Evolutionary conservation across 140 eudicot genomes (phyloP), one percentile per base, ranked within the genome.

Genomic region (Bidens hawaiensis): DNA sequence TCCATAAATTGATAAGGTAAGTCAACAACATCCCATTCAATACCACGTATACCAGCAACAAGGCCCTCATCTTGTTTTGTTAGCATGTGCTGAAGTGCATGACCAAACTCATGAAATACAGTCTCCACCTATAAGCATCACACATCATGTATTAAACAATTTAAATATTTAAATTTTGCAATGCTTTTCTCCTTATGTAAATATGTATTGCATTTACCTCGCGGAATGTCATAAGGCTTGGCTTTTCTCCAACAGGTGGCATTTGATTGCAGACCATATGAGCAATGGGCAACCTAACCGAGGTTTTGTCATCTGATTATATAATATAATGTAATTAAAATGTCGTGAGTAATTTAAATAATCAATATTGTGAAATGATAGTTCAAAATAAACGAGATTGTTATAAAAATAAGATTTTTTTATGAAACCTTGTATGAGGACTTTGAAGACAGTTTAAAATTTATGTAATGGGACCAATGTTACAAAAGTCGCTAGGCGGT

Each of bases 21-120:
- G 80, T 90, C 97, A 62, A 90, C 97, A 65, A 95, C 97, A 86
- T 86, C 97, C 97, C 97, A 90, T 83, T 90, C 95, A 31, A 90
- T 80, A 21, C 90, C 88, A 48, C 97, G 83, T 38, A 90, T 86
- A 63, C 97, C 97, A 73, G 97, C 93, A 67, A 90, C 95, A 58
- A 90, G 85, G 46, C 95, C 95, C 78, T 90, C 97, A 65, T 90
- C 97, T 75, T 90, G 89, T 75, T 73, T 89, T 5, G 97, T 89
- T 15, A 89, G 83, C 97, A 89, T 89, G 72, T 89, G 97, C 72
- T 90, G 97, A 72, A 90, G 97, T 27, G 97, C 90, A 71, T 86
- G 96, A 50, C 98, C 98, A 75, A 90, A 90, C 77, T 90, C 98
- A 74, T 90, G 98, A 86, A 90, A 90, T 48, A 90, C 95, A 21